phyloP scores from a whole-genome alignment of 2,329 filamentous ascomycete genomes.

The Pseudogymnoascus sp. region DNA sequence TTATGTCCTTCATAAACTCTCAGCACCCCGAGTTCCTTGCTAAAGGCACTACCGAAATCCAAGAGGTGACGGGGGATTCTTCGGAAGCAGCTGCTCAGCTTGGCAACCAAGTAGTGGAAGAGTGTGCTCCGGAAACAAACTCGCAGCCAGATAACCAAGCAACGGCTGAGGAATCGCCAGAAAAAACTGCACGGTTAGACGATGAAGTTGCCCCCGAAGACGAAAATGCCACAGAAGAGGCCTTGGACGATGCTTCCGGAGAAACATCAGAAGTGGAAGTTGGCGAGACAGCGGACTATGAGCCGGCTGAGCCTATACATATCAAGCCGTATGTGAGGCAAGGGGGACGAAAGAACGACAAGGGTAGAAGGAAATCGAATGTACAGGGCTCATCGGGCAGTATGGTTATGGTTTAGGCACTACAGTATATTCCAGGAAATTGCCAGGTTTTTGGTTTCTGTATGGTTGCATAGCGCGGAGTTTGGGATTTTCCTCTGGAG shows the following conservation, averaged over 20 bases:
- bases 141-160: neutral
- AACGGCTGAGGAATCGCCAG: neutral
- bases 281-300: neutral
- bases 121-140: neutral
- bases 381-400: neutral
- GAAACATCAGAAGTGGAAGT: neutral
- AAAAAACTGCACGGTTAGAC: neutral
- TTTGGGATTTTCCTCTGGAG: neutral
- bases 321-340: conserved; percentile 4
- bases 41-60: neutral
- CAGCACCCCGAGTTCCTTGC: neutral
- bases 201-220: neutral
- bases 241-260: neutral
- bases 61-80: neutral
- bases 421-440: neutral
- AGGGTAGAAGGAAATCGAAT: neutral
- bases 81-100: neutral
- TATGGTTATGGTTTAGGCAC: conserved; percentile 2
- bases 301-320: neutral
- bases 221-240: neutral
- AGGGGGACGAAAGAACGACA: neutral
- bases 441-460: neutral
- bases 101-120: neutral
- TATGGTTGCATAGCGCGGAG: conserved; percentile 3
- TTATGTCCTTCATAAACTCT: neutral